Percentiles rank a stretch among this genome's conserved stretches.
phyloP scores from a whole-genome alignment of 2,329 filamentous ascomycete genomes.

The Emergomyces pasteurianus region DNA sequence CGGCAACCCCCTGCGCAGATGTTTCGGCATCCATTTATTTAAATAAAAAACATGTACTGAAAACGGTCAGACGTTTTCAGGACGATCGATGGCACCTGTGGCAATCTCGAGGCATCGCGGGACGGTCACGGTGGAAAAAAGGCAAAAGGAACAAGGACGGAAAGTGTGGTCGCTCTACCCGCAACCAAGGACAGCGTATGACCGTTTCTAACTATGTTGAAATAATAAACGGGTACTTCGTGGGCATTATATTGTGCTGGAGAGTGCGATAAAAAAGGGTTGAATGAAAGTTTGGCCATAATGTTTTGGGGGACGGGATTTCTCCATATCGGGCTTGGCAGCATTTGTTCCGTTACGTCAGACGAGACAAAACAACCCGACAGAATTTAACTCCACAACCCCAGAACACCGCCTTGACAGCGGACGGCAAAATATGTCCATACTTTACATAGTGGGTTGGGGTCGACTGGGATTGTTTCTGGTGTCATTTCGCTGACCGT shows the following conservation, averaged over 20 bases:
- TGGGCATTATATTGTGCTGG: neutral
- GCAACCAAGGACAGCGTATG: neutral
- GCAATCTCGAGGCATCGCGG: neutral
- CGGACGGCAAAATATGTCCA: too few species aligned
- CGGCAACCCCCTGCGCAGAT: slow-evolving; percentile 16
- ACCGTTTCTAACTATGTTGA: neutral
- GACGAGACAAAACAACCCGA: neutral
- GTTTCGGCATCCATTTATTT: slow-evolving; percentile 24
- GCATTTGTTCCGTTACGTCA: neutral
- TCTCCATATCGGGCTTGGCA: neutral
- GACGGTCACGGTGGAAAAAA: neutral
- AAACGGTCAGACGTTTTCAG: neutral
- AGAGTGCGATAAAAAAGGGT: neutral
- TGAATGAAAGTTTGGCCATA: neutral
- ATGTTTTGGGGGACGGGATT: neutral
- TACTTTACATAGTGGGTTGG: too few species aligned
- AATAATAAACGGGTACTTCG: neutral
- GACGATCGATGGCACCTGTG: neutral
- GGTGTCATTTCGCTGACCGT: neutral
- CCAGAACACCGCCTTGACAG: too few species aligned
- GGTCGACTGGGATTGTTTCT: neutral
- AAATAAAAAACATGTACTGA: neutral
- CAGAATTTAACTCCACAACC: too few species aligned
- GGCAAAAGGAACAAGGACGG: neutral
- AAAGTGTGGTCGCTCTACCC: neutral